Conservation (phyloP, 371 early-diverging fungal species). For the Mucor piriformis region DNA sequence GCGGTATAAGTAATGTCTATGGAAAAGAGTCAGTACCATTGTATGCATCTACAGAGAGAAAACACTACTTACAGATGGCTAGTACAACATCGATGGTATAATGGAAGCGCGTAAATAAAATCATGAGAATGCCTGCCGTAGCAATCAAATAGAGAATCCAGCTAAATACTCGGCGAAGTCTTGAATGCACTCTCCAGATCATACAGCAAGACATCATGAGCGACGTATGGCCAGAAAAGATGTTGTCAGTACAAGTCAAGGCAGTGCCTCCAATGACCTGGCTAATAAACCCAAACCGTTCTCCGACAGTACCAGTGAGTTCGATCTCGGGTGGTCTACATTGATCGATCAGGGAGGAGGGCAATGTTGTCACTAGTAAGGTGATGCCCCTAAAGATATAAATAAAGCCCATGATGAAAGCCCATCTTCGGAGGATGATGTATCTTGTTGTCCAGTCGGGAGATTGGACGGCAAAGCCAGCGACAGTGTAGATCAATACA, state of each 20-base stretch:
- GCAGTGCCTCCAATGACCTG: conserved; percentile 31
- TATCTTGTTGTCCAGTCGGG: conserved; percentile 56
- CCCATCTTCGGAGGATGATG: conserved; percentile 60
- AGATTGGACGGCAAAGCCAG: conserved; percentile 47
- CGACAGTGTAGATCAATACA: conserved; percentile 47
- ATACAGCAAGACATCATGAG: conserved; percentile 63
- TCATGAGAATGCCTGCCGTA: conserved; percentile 54
- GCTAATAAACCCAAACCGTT: conserved; percentile 35
- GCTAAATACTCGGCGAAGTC: conserved; percentile 45
- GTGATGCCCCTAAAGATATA: conserved; percentile 67
- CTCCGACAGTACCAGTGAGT: conserved; percentile 25
- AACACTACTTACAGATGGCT: conserved; percentile 65
- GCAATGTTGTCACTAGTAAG: conserved; percentile 69
- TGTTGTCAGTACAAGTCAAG: conserved; percentile 73
- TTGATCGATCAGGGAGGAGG: conserved; percentile 53
- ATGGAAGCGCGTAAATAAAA: conserved; percentile 68
- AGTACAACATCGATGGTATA: conserved; percentile 74
- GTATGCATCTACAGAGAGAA: no score
- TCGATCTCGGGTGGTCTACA: conserved; percentile 49
- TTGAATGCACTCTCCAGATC: conserved; percentile 67
- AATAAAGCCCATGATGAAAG: conserved; percentile 61
- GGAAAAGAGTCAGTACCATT: neutral
- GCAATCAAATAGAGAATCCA: conserved; percentile 57
- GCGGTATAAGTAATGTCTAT: conserved; percentile 39
- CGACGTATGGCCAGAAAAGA: conserved; percentile 77